phyloP scores from a whole-genome alignment of 2,329 filamentous ascomycete genomes.

The Cucurbitaria berberidis region DNA sequence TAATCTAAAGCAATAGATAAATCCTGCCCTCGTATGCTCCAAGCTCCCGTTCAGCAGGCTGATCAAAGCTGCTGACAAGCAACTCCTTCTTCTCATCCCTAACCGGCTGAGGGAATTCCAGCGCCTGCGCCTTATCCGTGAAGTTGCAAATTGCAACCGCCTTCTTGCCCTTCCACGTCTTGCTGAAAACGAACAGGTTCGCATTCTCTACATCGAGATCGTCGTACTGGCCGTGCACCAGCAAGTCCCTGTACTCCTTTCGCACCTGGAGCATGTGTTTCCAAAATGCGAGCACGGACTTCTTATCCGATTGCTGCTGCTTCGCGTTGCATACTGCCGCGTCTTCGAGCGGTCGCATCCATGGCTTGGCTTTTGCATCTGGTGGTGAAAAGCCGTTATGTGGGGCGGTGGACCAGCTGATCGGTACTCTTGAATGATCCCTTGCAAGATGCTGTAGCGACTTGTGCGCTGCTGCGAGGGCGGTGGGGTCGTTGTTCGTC shows the following conservation, averaged over 20 bases:
- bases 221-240: slow-evolving; percentile 67
- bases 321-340: slow-evolving; percentile 64
- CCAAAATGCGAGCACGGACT: slow-evolving; percentile 67
- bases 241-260: slow-evolving; percentile 62
- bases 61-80: slow-evolving; percentile 30
- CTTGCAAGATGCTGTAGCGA: slow-evolving; percentile 66
- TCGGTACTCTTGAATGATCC: slow-evolving; percentile 71
- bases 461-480: slow-evolving; percentile 56
- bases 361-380: slow-evolving; percentile 57
- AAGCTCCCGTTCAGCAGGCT: slow-evolving; percentile 21
- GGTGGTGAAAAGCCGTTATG: slow-evolving; percentile 66
- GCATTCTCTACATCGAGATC: slow-evolving; percentile 59
- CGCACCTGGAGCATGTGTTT: slow-evolving; percentile 61
- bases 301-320: slow-evolving; percentile 53
- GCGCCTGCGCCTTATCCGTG: slow-evolving; percentile 36
- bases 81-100: slow-evolving; percentile 37
- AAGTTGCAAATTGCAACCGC: slow-evolving; percentile 47
- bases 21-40: slow-evolving; percentile 39
- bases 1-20: slow-evolving; percentile 29
- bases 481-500: slow-evolving; percentile 36
- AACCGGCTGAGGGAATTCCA: slow-evolving; percentile 42
- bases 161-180: slow-evolving; percentile 38
- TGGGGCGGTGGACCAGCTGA: slow-evolving; percentile 66
- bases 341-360: slow-evolving; percentile 66
- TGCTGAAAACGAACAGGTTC: slow-evolving; percentile 61